Evolutionary conservation across 306 rosid species (phyloP).

Genomic region (Morella rubra): DNA sequence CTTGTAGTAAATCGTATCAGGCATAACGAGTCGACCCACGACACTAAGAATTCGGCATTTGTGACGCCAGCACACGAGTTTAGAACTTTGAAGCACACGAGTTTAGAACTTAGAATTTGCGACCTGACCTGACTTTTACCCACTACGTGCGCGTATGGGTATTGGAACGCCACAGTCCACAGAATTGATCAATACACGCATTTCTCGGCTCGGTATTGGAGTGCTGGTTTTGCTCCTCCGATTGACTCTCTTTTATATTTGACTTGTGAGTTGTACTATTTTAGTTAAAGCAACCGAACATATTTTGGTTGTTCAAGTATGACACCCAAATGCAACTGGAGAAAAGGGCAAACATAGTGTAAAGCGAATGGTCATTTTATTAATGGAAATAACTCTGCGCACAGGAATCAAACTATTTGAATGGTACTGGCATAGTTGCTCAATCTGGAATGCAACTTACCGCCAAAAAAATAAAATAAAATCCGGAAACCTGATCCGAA

Average conservation of each 20-base stretch:
- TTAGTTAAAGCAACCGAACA: too few relatives aligned
- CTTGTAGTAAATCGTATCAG: too few relatives aligned
- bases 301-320: too few relatives aligned
- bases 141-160: not conserved
- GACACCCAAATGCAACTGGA: too few relatives aligned
- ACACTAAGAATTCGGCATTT: too few relatives aligned
- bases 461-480: too few relatives aligned
- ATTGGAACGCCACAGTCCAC: not conserved
- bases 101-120: not conserved
- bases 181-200: not conserved
- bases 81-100: not conserved
- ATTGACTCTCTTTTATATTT: too few relatives aligned
- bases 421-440: constrained; percentile 28
- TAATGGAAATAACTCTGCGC: not conserved
- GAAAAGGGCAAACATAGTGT: too few relatives aligned
- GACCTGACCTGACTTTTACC: not conserved
- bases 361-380: not conserved
- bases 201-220: not conserved
- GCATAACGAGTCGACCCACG: too few relatives aligned
- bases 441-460: not conserved
- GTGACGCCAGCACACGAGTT: too few relatives aligned
- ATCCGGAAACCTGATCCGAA: not conserved
- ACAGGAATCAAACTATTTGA: constrained; percentile 14
- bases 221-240: not conserved
- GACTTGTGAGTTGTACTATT: not conserved